Evolutionary conservation across 306 rosid genomes (phyloP).

Genomic region (Styphnolobium japonicum): DNA sequence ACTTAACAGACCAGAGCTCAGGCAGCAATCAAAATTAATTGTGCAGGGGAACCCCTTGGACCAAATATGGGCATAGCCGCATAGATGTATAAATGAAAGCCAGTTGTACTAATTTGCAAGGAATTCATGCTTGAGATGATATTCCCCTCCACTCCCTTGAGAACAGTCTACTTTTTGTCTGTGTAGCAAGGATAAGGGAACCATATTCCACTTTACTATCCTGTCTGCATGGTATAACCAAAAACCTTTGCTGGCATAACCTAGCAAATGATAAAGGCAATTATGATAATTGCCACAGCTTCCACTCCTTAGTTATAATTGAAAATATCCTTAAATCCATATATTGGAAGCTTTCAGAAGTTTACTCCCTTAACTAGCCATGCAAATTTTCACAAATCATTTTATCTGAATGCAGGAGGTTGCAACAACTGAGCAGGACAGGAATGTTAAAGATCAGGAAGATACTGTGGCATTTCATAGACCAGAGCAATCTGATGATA

Average conservation of each 20-base stretch:
- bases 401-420: conserved; percentile 32
- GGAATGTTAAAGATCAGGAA: conserved; percentile 29
- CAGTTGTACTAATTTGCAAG: too few relatives aligned
- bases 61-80: background rate
- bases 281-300: background rate
- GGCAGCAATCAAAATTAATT: background rate
- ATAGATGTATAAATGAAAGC: background rate
- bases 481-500: conserved; percentile 42
- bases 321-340: background rate
- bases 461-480: conserved; percentile 30
- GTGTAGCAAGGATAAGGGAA: background rate
- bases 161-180: background rate
- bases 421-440: conserved; percentile 24
- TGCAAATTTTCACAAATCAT: background rate
- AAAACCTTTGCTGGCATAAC: background rate
- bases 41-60: too few relatives aligned
- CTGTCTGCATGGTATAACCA: background rate
- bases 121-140: background rate
- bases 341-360: background rate
- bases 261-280: background rate
- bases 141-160: background rate
- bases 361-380: background rate
- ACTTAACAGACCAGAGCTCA: background rate
- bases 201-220: background rate
- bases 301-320: background rate